These are phyloP conservation scores for Fusarium sp. DNA, from an alignment of 2,329 filamentous ascomycete species.

Conservation along the genomic window DNA sequence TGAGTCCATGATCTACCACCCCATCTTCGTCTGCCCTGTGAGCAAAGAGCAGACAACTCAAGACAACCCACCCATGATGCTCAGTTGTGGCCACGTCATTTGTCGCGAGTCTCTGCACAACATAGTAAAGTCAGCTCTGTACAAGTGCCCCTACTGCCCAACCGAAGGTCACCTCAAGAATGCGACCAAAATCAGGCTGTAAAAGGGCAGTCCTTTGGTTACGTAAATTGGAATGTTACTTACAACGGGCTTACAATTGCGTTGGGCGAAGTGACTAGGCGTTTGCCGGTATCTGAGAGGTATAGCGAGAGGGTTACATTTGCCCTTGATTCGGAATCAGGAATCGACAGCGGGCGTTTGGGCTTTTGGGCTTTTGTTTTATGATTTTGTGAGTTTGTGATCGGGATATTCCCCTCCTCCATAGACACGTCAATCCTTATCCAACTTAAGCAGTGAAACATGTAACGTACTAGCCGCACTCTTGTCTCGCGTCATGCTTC, in stretches of 20 bases:
- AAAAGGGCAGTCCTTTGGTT: background rate
- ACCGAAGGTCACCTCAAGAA: slow-evolving; percentile 83
- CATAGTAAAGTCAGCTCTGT: slow-evolving; percentile 81
- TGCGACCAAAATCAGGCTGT: slow-evolving; percentile 79
- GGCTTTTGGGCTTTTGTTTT: slow-evolving; percentile 31
- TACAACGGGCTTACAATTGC: background rate
- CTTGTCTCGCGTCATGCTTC: slow-evolving; percentile 22
- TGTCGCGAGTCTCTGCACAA: slow-evolving; percentile 85
- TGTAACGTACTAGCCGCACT: slow-evolving; percentile 13
- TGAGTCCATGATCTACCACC: slow-evolving; percentile 81
- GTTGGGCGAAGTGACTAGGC: slow-evolving; percentile 9
- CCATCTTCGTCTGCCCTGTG: slow-evolving; percentile 97
- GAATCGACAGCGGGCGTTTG: slow-evolving; percentile 41
- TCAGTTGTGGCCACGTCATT: slow-evolving; percentile 95
- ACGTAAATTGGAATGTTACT: background rate
- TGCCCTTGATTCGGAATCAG: slow-evolving; percentile 20
- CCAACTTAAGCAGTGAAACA: slow-evolving; percentile 27
- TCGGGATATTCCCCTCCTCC: slow-evolving; percentile 30
- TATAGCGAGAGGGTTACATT: background rate
- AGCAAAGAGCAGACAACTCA: slow-evolving; percentile 97
- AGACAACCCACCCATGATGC: slow-evolving; percentile 94
- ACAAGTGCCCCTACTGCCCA: slow-evolving; percentile 98
- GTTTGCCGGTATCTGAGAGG: slow-evolving; percentile 21
- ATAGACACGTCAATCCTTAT: slow-evolving; percentile 20
- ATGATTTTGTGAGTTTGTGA: slow-evolving; percentile 9